A percentile compares a stretch with the other conserved stretches of the same genome.
phyloP scores from a whole-genome alignment of 2,329 filamentous ascomycete species.

The Helicocarpus griseus region DNA sequence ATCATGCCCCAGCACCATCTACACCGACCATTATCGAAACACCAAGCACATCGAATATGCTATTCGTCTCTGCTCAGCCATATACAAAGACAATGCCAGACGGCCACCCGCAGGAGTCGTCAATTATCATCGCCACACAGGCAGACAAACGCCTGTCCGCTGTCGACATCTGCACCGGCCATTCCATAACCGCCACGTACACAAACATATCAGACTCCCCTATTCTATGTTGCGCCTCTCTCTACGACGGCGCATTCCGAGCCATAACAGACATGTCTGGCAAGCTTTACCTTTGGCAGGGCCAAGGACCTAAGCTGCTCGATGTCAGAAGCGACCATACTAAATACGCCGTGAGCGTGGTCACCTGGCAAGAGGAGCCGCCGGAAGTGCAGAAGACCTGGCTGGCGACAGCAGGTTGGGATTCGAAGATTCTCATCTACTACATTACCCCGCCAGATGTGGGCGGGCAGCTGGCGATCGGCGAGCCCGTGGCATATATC shows the following conservation, averaged over 20 bases:
- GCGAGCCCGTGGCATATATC: slow-evolving; percentile 20
- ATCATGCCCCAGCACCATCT: slow-evolving; percentile 33
- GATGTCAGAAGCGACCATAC: slow-evolving; percentile 46
- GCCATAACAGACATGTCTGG: slow-evolving; percentile 53
- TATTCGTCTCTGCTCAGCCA: slow-evolving; percentile 38
- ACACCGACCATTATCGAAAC: slow-evolving; percentile 32
- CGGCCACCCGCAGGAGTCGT: slow-evolving; percentile 7
- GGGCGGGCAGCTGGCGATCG: slow-evolving; percentile 13
- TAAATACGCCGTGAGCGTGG: slow-evolving; percentile 50
- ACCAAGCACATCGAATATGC: slow-evolving; percentile 44
- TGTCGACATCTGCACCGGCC: slow-evolving; percentile 20
- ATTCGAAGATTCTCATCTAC: slow-evolving; percentile 48
- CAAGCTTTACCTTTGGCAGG: slow-evolving; percentile 39
- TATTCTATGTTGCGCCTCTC: slow-evolving; percentile 41
- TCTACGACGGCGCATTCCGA: slow-evolving; percentile 34
- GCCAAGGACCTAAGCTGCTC: slow-evolving; percentile 27
- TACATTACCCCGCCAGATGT: slow-evolving; percentile 10
- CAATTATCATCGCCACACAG: slow-evolving; percentile 33
- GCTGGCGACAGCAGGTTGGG: slow-evolving; percentile 53
- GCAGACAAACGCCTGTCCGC: slow-evolving; percentile 42
- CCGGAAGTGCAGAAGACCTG: slow-evolving; percentile 18
- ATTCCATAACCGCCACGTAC: slow-evolving; percentile 18
- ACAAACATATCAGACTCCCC: slow-evolving; percentile 31
- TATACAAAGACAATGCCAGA: slow-evolving; percentile 19
- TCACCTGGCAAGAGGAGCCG: slow-evolving; percentile 25